These are phyloP conservation scores for Suhomyces pyralidae DNA, from an alignment of 805 yeast genomes.

Conservation along the genomic window DNA sequence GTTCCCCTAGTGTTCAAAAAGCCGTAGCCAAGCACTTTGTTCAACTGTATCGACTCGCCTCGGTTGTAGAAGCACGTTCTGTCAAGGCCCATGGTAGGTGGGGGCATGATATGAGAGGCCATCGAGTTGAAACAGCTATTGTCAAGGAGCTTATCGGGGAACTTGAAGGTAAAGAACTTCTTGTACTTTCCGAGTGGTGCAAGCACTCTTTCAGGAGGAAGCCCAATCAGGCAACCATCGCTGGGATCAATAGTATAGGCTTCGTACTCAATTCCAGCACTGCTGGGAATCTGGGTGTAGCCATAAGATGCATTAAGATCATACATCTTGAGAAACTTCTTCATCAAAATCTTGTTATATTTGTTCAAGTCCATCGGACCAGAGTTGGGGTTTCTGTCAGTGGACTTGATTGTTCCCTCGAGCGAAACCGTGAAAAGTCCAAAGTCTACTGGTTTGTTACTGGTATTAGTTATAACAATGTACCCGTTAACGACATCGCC, in stretches of 20 bases:
- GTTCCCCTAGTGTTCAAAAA: slow-evolving; percentile 48
- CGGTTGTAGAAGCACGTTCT: slow-evolving; percentile 32
- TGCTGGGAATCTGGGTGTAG: slow-evolving; percentile 46
- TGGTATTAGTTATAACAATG: slow-evolving; percentile 47
- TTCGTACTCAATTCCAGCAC: slow-evolving; percentile 47
- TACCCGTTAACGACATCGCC: slow-evolving; percentile 44
- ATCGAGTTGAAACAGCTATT: slow-evolving; percentile 47
- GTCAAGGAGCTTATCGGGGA: slow-evolving; percentile 54
- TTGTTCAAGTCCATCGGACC: slow-evolving; percentile 13
- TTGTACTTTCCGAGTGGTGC: slow-evolving; percentile 51
- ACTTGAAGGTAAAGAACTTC: slow-evolving; percentile 56
- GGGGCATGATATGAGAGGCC: slow-evolving; percentile 39
- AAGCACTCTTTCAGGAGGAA: slow-evolving; percentile 47
- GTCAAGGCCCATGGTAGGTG: slow-evolving; percentile 44
- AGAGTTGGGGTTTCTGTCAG: slow-evolving; percentile 18
- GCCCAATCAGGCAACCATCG: slow-evolving; percentile 50
- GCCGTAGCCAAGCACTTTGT: slow-evolving; percentile 53
- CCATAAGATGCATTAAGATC: slow-evolving; percentile 58
- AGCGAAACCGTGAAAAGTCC: slow-evolving; percentile 37
- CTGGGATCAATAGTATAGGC: slow-evolving; percentile 40
- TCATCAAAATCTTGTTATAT: slow-evolving; percentile 34
- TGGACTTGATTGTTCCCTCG: slow-evolving; percentile 35
- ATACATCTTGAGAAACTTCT: slow-evolving; percentile 57
- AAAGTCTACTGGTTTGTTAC: slow-evolving; percentile 42
- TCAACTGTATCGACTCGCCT: slow-evolving; percentile 33